phyloP scores from a whole-genome alignment of 306 rosid genomes.

The Fagus crenata region DNA sequence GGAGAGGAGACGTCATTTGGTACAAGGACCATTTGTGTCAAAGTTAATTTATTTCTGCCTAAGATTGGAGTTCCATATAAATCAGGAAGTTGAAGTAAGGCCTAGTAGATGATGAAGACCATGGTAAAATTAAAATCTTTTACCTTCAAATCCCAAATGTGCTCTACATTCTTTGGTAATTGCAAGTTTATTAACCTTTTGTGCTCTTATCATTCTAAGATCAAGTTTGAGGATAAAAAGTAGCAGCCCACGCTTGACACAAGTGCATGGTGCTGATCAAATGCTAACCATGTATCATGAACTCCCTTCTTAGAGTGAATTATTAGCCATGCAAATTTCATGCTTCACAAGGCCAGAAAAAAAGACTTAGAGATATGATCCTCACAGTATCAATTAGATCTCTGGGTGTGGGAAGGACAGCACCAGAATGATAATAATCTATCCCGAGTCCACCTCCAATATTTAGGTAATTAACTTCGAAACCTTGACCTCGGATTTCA shows the following conservation, averaged over 20 bases:
- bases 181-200: not conserved
- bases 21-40: not conserved
- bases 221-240: not conserved
- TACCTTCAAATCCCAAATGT: not conserved
- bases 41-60: not conserved
- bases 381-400: slow-evolving; percentile 89
- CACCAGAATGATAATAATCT: slow-evolving; percentile 84
- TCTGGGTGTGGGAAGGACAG: slow-evolving; percentile 79
- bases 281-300: not conserved
- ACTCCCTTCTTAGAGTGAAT: not conserved
- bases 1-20: not conserved
- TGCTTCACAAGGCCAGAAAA: not conserved
- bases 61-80: not conserved
- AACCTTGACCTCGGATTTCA: slow-evolving; percentile 83
- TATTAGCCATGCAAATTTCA: not conserved
- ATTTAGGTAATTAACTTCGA: slow-evolving; percentile 78
- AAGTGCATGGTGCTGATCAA: not conserved
- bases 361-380: slow-evolving; percentile 17
- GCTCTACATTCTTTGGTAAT: not conserved
- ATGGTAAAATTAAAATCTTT: not conserved
- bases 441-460: slow-evolving; percentile 98
- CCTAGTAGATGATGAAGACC: not conserved
- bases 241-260: not conserved
- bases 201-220: not conserved
- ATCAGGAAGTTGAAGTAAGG: not conserved